Evolutionary conservation across 2,329 filamentous ascomycete species (phyloP), one percentile per base, ranked within the genome.

Genomic region (Nannizziopsis barbatae): DNA sequence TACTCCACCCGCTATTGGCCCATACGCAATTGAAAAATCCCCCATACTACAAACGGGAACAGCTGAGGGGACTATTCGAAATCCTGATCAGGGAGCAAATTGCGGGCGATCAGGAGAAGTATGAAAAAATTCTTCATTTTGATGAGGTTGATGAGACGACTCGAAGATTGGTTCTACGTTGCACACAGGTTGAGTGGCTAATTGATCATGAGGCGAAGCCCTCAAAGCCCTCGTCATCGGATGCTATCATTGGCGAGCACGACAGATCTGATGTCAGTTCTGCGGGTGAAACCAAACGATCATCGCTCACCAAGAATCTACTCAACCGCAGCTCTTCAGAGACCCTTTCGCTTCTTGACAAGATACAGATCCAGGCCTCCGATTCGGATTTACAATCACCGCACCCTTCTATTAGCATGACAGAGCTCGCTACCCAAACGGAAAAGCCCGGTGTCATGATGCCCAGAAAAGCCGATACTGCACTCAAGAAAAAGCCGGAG

Each of bases 31-130:
- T 98, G 38, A 84, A 79, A 59, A 76, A 86, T 46, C 82, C 89
- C 15, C 87, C 86, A 1, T 81, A 95, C 62, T 96, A 98, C 73
- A 98, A 96, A 65, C 80, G 81, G 27, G 79, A 89, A 37, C 90
- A 96, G 62, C 78, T 98, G 36, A 70, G 83, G 35, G 82, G 80
- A 52, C 75, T 95, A 18, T 73, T 98, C 12, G 75, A 75, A 45
- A 77, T 93, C 11, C 75, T 96, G 2, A 74, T 76, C 7, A 79
- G 80, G 52, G 85, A 89, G 2, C 73, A 76, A 31, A 88, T 88
- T 77, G 71, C 90, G 22, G 69, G 68, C 33, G 63, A 62, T 47
- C 64, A 68, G 37, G 60, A 62, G 10, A 68, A 73, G 48, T 54
- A 58, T 12, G 72, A 72, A 51, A 67, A 60, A 50, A 71, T 71